phyloP scores from a whole-genome alignment of 1,139 yeast species.

The Candida pseudocylindracea region DNA sequence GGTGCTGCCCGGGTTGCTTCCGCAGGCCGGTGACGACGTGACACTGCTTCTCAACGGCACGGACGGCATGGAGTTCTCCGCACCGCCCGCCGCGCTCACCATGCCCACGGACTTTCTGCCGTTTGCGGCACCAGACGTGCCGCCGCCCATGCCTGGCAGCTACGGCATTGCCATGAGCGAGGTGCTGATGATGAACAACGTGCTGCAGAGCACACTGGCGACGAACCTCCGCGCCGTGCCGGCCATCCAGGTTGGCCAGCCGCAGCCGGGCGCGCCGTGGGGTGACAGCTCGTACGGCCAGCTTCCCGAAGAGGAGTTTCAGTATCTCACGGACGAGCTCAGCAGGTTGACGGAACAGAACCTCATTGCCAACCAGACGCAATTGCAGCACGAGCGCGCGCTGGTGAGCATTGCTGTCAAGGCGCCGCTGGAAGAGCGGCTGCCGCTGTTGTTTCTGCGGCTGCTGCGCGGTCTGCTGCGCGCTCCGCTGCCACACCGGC shows the following conservation, averaged over 20 bases:
- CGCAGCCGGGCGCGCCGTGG: neutral
- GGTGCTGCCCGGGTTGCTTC: neutral
- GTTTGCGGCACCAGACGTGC: neutral
- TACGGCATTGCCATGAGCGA: neutral
- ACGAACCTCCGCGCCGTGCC: neutral
- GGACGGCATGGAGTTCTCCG: neutral
- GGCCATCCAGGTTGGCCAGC: neutral
- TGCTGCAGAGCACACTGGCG: neutral
- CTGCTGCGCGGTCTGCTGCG: constrained; percentile 15
- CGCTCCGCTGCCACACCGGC: constrained; percentile 4
- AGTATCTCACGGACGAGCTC: neutral
- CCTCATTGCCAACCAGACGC: constrained; percentile 6
- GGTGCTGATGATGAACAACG: neutral
- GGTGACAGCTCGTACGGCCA: neutral
- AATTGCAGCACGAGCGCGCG: constrained; percentile 3
- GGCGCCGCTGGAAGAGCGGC: constrained; percentile 15
- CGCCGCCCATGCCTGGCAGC: neutral
- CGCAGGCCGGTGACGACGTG: constrained; percentile 1
- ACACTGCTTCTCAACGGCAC: constrained; percentile 1
- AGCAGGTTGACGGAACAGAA: constrained; percentile 11
- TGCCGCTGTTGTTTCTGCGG: constrained; percentile 22
- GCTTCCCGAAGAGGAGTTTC: too few species aligned
- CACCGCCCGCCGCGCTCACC: neutral
- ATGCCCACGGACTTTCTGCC: neutral
- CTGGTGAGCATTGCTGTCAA: constrained; percentile 10